Percentiles rank a stretch among this genome's conserved stretches.
These are phyloP conservation scores for Debaryomyces psychrophilus DNA, from an alignment of 1,139 yeast species.

Conservation along the genomic window DNA sequence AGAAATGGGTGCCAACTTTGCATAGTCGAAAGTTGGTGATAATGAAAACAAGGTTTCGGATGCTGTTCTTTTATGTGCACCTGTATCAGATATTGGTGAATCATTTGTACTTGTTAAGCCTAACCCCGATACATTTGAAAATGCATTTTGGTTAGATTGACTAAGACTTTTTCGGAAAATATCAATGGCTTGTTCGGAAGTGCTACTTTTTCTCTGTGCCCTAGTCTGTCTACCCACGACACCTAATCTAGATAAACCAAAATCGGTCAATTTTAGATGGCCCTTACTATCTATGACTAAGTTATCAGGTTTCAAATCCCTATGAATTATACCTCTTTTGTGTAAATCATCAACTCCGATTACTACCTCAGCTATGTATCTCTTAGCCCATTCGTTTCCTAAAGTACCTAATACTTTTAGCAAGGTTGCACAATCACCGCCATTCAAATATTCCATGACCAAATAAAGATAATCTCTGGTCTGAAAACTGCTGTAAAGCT, in stretches of 20 bases:
- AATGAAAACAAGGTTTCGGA: conserved; percentile 54
- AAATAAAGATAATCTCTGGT: conserved; percentile 82
- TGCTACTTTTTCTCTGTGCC: conserved; percentile 45
- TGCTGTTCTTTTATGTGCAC: conserved; percentile 34
- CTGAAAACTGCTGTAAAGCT: conserved; percentile 85
- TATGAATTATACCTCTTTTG: conserved; percentile 84
- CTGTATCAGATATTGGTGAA: conserved; percentile 33
- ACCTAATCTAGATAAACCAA: conserved; percentile 91
- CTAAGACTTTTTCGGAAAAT: conserved; percentile 37
- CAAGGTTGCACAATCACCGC: conserved; percentile 93
- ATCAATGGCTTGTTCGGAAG: conserved; percentile 50
- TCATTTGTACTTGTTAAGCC: conserved; percentile 23
- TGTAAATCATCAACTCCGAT: conserved; percentile 92
- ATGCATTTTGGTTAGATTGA: conserved; percentile 22
- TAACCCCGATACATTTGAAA: conserved; percentile 22
- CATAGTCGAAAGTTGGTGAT: conserved; percentile 47
- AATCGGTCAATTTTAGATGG: conserved; percentile 90
- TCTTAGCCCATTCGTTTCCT: conserved; percentile 84
- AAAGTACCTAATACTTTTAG: conserved; percentile 78
- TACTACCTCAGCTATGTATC: conserved; percentile 87
- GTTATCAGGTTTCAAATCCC: conserved; percentile 95
- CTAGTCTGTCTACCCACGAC: conserved; percentile 75
- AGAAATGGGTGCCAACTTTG: conserved; percentile 21
- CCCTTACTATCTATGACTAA: conserved; percentile 83
- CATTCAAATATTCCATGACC: conserved; percentile 95